Evolutionary conservation across 2,329 filamentous ascomycete species (phyloP).

Genomic region (Colletotrichum somersetense): DNA sequence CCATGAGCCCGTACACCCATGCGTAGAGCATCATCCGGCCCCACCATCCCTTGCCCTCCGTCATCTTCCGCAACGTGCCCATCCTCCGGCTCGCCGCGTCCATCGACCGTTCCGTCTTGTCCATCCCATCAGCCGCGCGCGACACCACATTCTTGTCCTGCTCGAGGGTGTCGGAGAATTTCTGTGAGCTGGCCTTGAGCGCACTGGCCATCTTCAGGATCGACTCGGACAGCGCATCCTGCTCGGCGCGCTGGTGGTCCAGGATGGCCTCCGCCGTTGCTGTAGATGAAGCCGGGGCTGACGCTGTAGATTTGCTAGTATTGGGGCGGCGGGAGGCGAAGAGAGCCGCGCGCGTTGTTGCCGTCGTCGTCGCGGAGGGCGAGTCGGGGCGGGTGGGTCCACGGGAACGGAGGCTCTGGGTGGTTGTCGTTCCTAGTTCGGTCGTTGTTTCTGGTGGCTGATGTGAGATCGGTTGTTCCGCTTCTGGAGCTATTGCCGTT

Average conservation of each 20-base stretch:
- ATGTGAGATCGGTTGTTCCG: slow-evolving; percentile 23
- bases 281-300: slow-evolving; percentile 55
- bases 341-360: slow-evolving; percentile 58
- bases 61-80: slow-evolving; percentile 82
- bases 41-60: slow-evolving; percentile 90
- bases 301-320: slow-evolving; percentile 45
- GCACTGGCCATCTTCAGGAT: slow-evolving; percentile 84
- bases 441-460: slow-evolving; percentile 47
- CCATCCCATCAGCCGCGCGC: slow-evolving; percentile 79
- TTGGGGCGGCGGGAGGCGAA: slow-evolving; percentile 55
- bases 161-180: slow-evolving; percentile 79
- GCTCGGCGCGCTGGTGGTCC: slow-evolving; percentile 82
- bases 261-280: slow-evolving; percentile 78
- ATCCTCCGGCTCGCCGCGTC: slow-evolving; percentile 82
- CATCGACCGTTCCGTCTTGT: slow-evolving; percentile 81
- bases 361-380: slow-evolving; percentile 46
- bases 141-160: slow-evolving; percentile 78
- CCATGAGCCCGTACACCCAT: slow-evolving; percentile 85
- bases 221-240: slow-evolving; percentile 84
- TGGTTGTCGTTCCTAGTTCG: slow-evolving; percentile 43
- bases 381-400: slow-evolving; percentile 43
- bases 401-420: slow-evolving; percentile 53
- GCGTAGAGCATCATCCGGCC: slow-evolving; percentile 86
- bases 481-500: not conserved
- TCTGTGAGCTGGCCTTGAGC: slow-evolving; percentile 80